phyloP scores from a whole-genome alignment of 2,329 filamentous ascomycete species.

The Calonectria hawksworthii region DNA sequence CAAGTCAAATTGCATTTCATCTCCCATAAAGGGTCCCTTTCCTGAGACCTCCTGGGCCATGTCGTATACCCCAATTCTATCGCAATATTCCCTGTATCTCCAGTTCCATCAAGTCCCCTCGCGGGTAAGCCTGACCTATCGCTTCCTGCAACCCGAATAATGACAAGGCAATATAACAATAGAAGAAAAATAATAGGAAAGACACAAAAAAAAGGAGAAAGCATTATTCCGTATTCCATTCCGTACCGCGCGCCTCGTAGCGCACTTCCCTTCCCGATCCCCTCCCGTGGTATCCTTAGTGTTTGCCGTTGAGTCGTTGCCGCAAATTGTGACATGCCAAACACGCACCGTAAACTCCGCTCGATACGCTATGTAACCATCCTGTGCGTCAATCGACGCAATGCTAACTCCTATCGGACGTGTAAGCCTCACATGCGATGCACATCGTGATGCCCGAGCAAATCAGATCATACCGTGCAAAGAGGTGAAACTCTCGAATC shows the following conservation, averaged over 20 bases:
- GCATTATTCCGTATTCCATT: slow-evolving; percentile 9
- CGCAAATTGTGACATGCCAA: slow-evolving; percentile 29
- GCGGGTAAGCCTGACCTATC: slow-evolving; percentile 10
- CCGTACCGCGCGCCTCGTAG: neutral
- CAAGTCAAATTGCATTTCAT: slow-evolving; percentile 1
- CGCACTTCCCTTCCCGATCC: neutral
- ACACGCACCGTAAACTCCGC: slow-evolving; percentile 27
- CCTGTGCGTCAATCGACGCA: slow-evolving; percentile 21
- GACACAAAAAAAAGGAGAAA: neutral
- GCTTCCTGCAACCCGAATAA: slow-evolving; percentile 19
- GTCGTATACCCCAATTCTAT: slow-evolving; percentile 24
- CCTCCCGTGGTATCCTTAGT: slow-evolving; percentile 25
- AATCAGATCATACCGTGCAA: slow-evolving; percentile 36
- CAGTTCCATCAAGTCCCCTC: slow-evolving; percentile 2
- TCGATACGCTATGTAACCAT: slow-evolving; percentile 29
- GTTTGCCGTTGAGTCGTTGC: slow-evolving; percentile 30
- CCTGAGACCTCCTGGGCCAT: slow-evolving; percentile 10
- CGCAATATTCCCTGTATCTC: slow-evolving; percentile 12
- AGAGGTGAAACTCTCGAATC: slow-evolving; percentile 31
- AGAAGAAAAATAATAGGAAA: neutral
- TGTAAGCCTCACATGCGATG: slow-evolving; percentile 19
- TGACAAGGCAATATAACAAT: neutral
- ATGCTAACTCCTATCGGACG: slow-evolving; percentile 24
- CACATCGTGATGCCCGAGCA: slow-evolving; percentile 3
- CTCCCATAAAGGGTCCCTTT: slow-evolving; percentile 12